A percentile compares a stretch with the other conserved stretches of the same genome.
These are phyloP conservation scores for Apocynum venetum DNA, from an alignment of 257 asterid species.

Conservation along the genomic window DNA sequence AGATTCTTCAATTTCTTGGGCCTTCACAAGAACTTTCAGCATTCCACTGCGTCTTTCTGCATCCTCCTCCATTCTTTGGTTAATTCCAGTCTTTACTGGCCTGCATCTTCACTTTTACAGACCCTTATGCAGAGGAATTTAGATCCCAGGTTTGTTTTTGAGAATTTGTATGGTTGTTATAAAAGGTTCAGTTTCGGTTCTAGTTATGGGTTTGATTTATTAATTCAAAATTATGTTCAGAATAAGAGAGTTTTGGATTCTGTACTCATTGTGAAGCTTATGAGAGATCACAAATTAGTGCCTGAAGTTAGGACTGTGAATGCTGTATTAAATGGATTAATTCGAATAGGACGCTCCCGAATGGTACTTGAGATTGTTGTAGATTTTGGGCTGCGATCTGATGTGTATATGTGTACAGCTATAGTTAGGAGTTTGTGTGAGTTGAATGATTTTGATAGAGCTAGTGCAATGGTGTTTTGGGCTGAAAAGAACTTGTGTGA, in stretches of 20 bases:
- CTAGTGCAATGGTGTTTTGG: slow-evolving; percentile 51
- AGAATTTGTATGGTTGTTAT: slow-evolving; percentile 39
- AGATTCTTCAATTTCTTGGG: slow-evolving; percentile 93
- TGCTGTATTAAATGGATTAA: slow-evolving; percentile 60
- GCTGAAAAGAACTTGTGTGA: slow-evolving; percentile 41
- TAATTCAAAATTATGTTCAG: slow-evolving; percentile 67
- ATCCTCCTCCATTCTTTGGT: slow-evolving; percentile 73
- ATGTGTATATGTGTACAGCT: slow-evolving; percentile 56
- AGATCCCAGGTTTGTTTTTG: slow-evolving; percentile 49
- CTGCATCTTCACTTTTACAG: slow-evolving; percentile 80
- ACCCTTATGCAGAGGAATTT: slow-evolving; percentile 57
- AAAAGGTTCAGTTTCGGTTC: slow-evolving; percentile 43
- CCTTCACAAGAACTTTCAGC: slow-evolving; percentile 67
- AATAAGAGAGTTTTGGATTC: slow-evolving; percentile 52
- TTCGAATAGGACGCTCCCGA: slow-evolving; percentile 51
- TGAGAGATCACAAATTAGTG: slow-evolving; percentile 57
- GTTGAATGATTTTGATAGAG: slow-evolving; percentile 53
- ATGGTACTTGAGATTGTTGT: slow-evolving; percentile 50
- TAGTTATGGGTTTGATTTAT: slow-evolving; percentile 66
- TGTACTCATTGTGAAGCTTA: slow-evolving; percentile 47
- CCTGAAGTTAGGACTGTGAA: slow-evolving; percentile 85
- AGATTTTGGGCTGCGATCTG: slow-evolving; percentile 37
- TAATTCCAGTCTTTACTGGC: slow-evolving; percentile 75
- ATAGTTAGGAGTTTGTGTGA: slow-evolving; percentile 73
- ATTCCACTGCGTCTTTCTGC: slow-evolving; percentile 75